A percentile compares a stretch with the other conserved stretches of the same genome.
phyloP scores from a whole-genome alignment of 805 yeast species.

The Yarrowia osloensis region DNA sequence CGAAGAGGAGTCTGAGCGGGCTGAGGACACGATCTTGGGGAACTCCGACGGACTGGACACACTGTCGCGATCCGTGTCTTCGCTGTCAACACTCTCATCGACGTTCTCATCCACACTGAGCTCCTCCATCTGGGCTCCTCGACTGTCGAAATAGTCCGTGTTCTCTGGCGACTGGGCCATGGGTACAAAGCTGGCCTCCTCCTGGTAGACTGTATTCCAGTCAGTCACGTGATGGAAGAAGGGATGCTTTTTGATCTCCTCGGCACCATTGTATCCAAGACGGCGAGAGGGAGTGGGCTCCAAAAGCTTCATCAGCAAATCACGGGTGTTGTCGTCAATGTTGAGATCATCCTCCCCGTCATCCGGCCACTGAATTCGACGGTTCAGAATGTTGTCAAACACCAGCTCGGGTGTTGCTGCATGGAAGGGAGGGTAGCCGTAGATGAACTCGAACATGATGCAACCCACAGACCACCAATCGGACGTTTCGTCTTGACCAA shows the following conservation, averaged over 20 bases:
- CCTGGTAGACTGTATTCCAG: slow-evolving; percentile 75
- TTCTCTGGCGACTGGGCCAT: slow-evolving; percentile 73
- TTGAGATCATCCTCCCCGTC: slow-evolving; percentile 43
- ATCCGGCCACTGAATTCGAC: slow-evolving; percentile 83
- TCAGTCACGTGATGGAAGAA: slow-evolving; percentile 64
- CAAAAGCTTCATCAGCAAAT: slow-evolving; percentile 65
- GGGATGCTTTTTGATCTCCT: slow-evolving; percentile 76
- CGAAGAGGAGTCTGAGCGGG: not conserved
- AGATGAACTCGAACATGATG: slow-evolving; percentile 84
- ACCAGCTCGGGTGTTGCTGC: slow-evolving; percentile 77
- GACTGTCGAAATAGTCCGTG: slow-evolving; percentile 84
- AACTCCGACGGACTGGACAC: slow-evolving; percentile 7
- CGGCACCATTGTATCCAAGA: slow-evolving; percentile 72
- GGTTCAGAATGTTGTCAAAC: slow-evolving; percentile 73
- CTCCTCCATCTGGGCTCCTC: slow-evolving; percentile 78
- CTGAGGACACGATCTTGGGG: slow-evolving; percentile 9
- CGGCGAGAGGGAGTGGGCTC: slow-evolving; percentile 64
- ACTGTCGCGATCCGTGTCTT: slow-evolving; percentile 37
- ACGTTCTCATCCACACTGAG: slow-evolving; percentile 43
- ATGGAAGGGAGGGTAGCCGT: slow-evolving; percentile 95
- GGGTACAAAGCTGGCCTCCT: slow-evolving; percentile 81
- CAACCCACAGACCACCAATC: slow-evolving; percentile 99
- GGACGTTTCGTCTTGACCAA: slow-evolving; percentile 77
- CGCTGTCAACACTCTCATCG: slow-evolving; percentile 39
- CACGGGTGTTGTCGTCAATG: slow-evolving; percentile 67